Evolutionary conservation across 345 rosid species (phyloP), one percentile per base, ranked within the genome.

Genomic region (Aegle marmelos): DNA sequence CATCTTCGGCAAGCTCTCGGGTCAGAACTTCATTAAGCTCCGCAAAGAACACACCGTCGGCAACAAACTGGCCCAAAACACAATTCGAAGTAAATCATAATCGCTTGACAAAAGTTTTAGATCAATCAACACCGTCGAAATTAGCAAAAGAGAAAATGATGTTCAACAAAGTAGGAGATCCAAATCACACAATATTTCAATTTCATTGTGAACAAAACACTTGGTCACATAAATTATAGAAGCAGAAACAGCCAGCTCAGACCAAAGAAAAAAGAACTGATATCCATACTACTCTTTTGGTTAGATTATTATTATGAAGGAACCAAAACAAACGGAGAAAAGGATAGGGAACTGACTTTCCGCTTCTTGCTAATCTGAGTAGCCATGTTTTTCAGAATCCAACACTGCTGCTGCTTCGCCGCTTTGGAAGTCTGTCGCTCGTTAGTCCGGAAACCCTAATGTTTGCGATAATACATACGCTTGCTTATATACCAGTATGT

Each of bases 1-100:
- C 98, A 87, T 93, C 98, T 79, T 93, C 95, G 0, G 97, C 94
- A 7, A 92, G 92, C 86, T 92, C 97, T 68, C 97, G 86, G 0
- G 94, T 93, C 59, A 92, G 50, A 0, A 91, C 87, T 82, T 91
- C 98, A 27, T 93, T 93, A 34, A 93, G 81, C 73, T 93, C 98
- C 0, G 98, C 97, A 34, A 81, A 93, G 79, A 92, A 93, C 6
- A 92, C 97, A 59, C 95, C 97, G 69, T 93, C 97, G 0, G 93
- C 92, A 1, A 93, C 97, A 66, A 93, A 93, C 97, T 93, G 86
- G 54, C 7, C 41, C 34, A 34, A 59, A 28, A 16, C 21, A 14
- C 5, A 27, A 31, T n/a, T 7, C 63, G 22, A 11, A 22, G 8
- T 28, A 16, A 13, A 8, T 48, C 67, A 62, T 54, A 45, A 25